Evolutionary conservation across 768 basidiomycete species (phyloP).

Genomic region (Clitopilus passeckerianus): DNA sequence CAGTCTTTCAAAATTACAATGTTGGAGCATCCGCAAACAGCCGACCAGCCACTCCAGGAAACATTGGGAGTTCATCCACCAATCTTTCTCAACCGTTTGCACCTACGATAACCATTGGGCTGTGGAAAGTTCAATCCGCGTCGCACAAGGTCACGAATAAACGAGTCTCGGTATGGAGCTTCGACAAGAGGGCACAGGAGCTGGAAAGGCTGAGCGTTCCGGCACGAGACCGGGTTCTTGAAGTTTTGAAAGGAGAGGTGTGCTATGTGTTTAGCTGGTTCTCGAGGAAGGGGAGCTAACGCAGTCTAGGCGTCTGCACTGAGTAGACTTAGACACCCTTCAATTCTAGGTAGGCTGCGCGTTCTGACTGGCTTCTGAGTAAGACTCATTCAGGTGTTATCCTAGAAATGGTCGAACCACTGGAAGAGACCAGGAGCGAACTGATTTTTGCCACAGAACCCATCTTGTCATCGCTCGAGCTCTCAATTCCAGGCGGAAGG

Average conservation of each 20-base stretch:
- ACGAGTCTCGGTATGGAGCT: constrained; percentile 88
- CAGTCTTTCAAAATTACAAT: constrained; percentile 77
- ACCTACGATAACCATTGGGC: constrained; percentile 65
- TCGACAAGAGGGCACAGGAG: constrained; percentile 77
- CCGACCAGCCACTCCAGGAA: constrained; percentile 45
- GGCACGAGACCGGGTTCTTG: constrained; percentile 71
- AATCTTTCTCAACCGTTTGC: constrained; percentile 28
- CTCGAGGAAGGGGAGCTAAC: constrained; percentile 4
- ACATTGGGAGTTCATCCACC: neutral
- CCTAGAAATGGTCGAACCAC: constrained; percentile 93
- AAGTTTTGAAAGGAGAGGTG: constrained; percentile 90
- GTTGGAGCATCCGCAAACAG: constrained; percentile 44
- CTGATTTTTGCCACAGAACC: constrained; percentile 93
- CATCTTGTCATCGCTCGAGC: constrained; percentile 74
- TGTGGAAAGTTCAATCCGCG: constrained; percentile 87
- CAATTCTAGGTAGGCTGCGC: constrained; percentile 65
- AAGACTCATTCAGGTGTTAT: constrained; percentile 6
- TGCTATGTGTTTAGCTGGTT: constrained; percentile 11
- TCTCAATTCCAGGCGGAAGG: constrained; percentile 66
- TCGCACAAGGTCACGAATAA: constrained; percentile 88
- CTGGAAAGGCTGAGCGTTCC: constrained; percentile 61
- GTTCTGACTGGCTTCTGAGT: neutral
- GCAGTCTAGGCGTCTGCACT: constrained; percentile 69
- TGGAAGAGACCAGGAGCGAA: constrained; percentile 88
- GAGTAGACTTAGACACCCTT: constrained; percentile 85